phyloP scores from a whole-genome alignment of 805 yeast species.

The Pichia ethanolica region DNA sequence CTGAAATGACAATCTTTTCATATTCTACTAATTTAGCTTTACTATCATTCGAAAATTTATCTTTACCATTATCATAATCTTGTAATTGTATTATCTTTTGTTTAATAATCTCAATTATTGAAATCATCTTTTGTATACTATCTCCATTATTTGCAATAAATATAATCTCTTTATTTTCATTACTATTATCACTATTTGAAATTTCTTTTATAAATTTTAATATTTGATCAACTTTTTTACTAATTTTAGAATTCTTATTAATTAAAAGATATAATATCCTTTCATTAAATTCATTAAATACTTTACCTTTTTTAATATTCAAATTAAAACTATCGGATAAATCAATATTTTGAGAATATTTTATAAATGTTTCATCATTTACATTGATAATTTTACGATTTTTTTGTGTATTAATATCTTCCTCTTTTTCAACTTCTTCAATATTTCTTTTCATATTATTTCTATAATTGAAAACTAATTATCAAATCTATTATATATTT shows the following conservation, averaged over 20 bases:
- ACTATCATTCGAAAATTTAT: constrained; percentile 8
- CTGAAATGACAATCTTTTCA: not conserved
- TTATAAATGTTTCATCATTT: not conserved
- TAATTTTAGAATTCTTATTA: constrained; percentile 20
- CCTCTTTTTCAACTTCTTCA: not conserved
- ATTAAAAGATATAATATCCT: not conserved
- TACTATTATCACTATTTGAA: not conserved
- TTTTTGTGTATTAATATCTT: not conserved
- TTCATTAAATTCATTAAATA: not conserved
- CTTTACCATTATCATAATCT: not conserved
- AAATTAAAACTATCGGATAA: not conserved
- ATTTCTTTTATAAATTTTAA: constrained; percentile 7
- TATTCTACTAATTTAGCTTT: constrained; percentile 11
- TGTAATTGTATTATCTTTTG: constrained; percentile 15
- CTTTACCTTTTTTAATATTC: not conserved
- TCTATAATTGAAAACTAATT: no score
- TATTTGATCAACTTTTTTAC: constrained; percentile 14
- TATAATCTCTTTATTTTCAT: constrained; percentile 12
- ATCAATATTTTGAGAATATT: constrained; percentile 7
- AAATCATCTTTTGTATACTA: constrained; percentile 24
- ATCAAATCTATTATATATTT: no score
- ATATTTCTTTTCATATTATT: not conserved
- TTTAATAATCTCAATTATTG: constrained; percentile 25
- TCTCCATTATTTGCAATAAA: constrained; percentile 15
- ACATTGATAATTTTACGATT: no score